These are phyloP conservation scores for Crithidia brevicula DNA, from an alignment of 208 protist species.

Conservation along the genomic window DNA sequence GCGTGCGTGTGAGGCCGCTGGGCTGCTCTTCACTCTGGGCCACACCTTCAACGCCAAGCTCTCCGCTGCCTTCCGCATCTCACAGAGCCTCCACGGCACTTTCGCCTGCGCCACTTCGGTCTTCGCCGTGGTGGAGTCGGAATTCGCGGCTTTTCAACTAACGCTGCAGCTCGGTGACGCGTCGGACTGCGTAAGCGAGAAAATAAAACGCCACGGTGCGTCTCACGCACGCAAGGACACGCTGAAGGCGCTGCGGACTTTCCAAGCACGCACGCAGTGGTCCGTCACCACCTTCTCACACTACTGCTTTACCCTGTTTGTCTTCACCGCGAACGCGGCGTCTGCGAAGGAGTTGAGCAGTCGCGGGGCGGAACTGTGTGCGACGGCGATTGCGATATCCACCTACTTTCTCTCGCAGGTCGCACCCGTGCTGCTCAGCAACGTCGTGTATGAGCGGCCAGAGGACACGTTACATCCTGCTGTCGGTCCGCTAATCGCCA, in stretches of 20 bases:
- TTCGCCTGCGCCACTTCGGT: constrained; percentile 19
- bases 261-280: constrained; percentile 32
- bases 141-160: constrained; percentile 22
- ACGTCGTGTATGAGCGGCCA: constrained; percentile 18
- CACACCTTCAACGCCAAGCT: constrained; percentile 48
- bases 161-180: constrained; percentile 2
- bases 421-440: constrained; percentile 25
- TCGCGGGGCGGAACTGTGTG: constrained; percentile 23
- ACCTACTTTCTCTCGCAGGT: constrained; percentile 35
- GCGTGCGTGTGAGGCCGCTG: constrained; percentile 43
- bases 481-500: constrained; percentile 10
- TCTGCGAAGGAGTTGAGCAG: constrained; percentile 41
- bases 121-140: constrained; percentile 25
- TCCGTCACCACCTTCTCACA: constrained; percentile 39
- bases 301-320: constrained; percentile 34
- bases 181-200: not conserved
- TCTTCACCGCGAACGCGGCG: constrained; percentile 24
- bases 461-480: constrained; percentile 15
- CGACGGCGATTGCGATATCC: constrained; percentile 30
- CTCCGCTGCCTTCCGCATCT: constrained; percentile 35
- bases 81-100: constrained; percentile 38
- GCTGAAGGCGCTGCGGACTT: constrained; percentile 16
- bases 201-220: not conserved
- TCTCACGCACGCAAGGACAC: constrained; percentile 32
- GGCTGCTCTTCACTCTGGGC: constrained; percentile 42